phyloP scores from a whole-genome alignment of 164 flowering plant genomes.

The Chimonanthus salicifolius region DNA sequence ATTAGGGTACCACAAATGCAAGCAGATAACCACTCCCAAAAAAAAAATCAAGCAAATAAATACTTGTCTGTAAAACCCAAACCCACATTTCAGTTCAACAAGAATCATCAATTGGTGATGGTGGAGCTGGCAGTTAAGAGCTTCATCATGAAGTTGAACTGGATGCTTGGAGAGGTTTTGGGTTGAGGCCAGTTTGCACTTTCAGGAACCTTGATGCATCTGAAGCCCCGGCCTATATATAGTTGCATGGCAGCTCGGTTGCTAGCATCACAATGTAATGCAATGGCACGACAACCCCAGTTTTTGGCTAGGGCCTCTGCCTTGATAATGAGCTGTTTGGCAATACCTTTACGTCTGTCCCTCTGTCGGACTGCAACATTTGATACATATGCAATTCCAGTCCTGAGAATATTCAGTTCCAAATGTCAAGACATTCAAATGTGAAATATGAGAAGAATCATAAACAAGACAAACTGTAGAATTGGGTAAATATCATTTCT shows the following conservation, averaged over 20 bases:
- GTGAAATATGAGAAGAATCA: neutral
- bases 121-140: constrained; percentile 35
- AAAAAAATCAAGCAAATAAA: neutral
- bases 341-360: constrained; percentile 81
- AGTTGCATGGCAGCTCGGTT: constrained; percentile 67
- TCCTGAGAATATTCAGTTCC: constrained; percentile 36
- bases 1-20: neutral
- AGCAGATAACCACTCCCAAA: too few species aligned
- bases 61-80: neutral
- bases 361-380: constrained; percentile 89
- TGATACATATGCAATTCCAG: constrained; percentile 89
- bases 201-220: constrained; percentile 69
- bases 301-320: constrained; percentile 75
- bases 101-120: constrained; percentile 1
- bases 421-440: neutral
- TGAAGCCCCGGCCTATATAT: constrained; percentile 78
- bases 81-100: neutral
- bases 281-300: constrained; percentile 91
- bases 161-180: constrained; percentile 56
- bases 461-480: neutral
- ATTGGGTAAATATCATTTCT: neutral
- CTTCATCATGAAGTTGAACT: constrained; percentile 93
- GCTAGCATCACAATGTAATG: constrained; percentile 74
- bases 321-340: constrained; percentile 59
- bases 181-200: constrained; percentile 96